These are phyloP conservation scores for Eragrostis tef DNA, from an alignment of 202 grass and related monocot species.

Conservation along the genomic window DNA sequence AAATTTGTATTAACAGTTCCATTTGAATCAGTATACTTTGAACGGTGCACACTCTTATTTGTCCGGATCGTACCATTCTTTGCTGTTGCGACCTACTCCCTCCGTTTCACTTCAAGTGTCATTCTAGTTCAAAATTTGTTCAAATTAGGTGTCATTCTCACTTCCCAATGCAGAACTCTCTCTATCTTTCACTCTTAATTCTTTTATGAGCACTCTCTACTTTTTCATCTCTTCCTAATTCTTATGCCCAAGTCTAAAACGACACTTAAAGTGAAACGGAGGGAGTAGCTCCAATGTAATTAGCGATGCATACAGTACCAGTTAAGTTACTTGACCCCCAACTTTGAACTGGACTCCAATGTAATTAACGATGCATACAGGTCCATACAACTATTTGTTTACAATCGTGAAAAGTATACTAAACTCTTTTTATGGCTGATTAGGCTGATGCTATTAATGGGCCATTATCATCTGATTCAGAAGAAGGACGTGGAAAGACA, in stretches of 20 bases:
- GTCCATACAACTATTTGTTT: not conserved
- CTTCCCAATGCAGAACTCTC: too few species aligned
- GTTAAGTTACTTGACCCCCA: constrained; percentile 6
- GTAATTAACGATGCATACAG: too few species aligned
- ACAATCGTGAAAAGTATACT: constrained; percentile 30
- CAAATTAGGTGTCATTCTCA: too few species aligned
- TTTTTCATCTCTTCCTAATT: too few species aligned
- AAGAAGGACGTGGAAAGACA: constrained; percentile 43
- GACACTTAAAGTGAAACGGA: too few species aligned
- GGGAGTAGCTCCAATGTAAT: not conserved
- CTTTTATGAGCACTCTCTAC: too few species aligned
- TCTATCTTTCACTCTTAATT: too few species aligned
- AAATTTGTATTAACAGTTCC: not conserved
- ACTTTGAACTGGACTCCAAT: constrained; percentile 21
- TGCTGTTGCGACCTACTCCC: not conserved
- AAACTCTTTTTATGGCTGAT: constrained; percentile 46
- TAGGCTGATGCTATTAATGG: constrained; percentile 66
- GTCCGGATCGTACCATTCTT: not conserved
- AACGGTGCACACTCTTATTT: not conserved
- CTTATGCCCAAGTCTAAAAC: too few species aligned
- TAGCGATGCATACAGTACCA: not conserved
- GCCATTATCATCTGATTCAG: constrained; percentile 55
- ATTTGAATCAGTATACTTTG: not conserved
- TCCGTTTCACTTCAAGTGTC: too few species aligned
- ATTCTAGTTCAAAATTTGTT: too few species aligned